A percentile compares a stretch with the other conserved stretches of the same genome.
Evolutionary conservation across 225 moss, liverwort and hornwort species (phyloP).

Genomic region (Physcomitrellopsis africana): DNA sequence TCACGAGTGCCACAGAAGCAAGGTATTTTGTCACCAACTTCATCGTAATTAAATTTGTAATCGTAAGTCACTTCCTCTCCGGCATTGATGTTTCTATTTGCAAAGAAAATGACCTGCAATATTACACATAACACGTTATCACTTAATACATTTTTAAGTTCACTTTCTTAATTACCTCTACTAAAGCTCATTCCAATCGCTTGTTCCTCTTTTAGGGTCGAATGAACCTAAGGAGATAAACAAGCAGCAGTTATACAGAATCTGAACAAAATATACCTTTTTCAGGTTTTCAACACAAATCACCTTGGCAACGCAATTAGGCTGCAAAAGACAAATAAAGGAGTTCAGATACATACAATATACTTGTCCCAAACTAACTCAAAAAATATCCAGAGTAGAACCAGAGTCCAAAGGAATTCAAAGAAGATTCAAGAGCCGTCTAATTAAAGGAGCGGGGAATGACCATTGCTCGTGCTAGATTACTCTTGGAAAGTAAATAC

Average conservation of each 20-base stretch:
- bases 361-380: not conserved
- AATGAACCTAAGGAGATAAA: no score
- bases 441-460: not conserved
- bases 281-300: slow-evolving; percentile 79
- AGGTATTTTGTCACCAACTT: slow-evolving; percentile 79
- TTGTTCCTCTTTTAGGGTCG: no score
- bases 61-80: slow-evolving; percentile 85
- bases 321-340: slow-evolving; percentile 50
- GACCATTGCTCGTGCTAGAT: not conserved
- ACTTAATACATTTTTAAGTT: slow-evolving; percentile 22
- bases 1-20: slow-evolving; percentile 79
- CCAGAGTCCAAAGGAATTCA: no score
- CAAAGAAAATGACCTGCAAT: slow-evolving; percentile 77
- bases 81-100: slow-evolving; percentile 74
- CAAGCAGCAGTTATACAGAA: no score
- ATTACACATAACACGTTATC: not conserved
- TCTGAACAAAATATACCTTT: slow-evolving; percentile 51
- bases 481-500: not conserved
- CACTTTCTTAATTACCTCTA: not conserved
- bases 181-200: not conserved
- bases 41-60: slow-evolving; percentile 85
- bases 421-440: no score
- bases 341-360: slow-evolving; percentile 12
- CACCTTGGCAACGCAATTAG: slow-evolving; percentile 89
- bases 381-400: not conserved